Conservation (phyloP, 2,329 filamentous ascomycete genomes). For the Sclerotiophoma versabilis region DNA sequence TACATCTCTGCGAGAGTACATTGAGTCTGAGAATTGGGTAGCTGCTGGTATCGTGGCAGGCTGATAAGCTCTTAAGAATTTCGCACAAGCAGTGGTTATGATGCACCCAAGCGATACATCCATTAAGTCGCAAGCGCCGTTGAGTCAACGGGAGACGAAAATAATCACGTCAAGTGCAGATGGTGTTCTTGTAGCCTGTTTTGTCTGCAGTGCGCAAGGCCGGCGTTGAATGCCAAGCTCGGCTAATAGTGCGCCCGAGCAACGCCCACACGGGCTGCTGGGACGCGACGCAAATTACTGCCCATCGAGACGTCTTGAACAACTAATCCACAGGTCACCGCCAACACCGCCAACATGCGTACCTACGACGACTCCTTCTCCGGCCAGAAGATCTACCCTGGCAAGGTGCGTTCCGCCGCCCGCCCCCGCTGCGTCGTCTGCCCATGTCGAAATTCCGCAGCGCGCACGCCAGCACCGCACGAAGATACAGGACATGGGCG, state of each 20-base stretch:
- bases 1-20: constrained; percentile 17
- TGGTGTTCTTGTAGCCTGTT: not conserved
- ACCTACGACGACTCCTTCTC: constrained; percentile 82
- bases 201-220: no score
- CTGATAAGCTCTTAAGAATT: not conserved
- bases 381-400: constrained; percentile 80
- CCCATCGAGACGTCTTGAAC: constrained; percentile 13
- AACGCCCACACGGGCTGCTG: constrained; percentile 23
- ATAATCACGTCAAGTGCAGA: not conserved
- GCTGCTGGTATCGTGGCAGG: constrained; percentile 25
- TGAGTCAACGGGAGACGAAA: no score
- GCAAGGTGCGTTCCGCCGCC: constrained; percentile 67
- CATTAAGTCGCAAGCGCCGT: no score
- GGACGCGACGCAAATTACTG: constrained; percentile 32
- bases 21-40: constrained; percentile 24
- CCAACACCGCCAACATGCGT: constrained; percentile 68
- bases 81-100: no score
- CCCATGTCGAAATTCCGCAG: constrained; percentile 35
- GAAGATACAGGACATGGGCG: constrained; percentile 26
- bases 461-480: constrained; percentile 17
- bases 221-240: constrained; percentile 26
- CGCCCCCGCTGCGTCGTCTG: constrained; percentile 19
- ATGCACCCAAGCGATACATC: no score
- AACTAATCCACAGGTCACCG: constrained; percentile 47
- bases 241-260: constrained; percentile 24